Conservation (phyloP, 805 yeast species). For the Ogataea henricii region DNA sequence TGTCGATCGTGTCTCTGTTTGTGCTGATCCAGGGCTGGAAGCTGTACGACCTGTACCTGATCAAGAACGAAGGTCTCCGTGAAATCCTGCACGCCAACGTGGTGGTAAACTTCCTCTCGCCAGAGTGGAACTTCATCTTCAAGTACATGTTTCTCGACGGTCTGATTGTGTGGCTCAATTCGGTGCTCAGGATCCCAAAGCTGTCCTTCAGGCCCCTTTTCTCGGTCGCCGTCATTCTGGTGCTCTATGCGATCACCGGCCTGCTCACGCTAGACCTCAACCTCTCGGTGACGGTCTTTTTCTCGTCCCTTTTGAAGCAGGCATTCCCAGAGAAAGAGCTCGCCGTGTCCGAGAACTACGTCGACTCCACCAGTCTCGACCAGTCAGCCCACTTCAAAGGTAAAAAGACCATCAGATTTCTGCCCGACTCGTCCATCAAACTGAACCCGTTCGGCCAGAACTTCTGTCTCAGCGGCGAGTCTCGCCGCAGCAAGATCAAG, state of each 20-base stretch:
- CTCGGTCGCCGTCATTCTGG: constrained; percentile 49
- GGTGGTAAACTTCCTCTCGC: constrained; percentile 40
- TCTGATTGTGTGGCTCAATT: constrained; percentile 65
- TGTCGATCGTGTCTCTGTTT: constrained; percentile 65
- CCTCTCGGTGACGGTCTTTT: constrained; percentile 43
- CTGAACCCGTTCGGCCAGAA: constrained; percentile 73
- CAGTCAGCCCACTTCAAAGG: constrained; percentile 77
- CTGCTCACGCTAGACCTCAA: constrained; percentile 53
- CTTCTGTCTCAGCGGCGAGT: constrained; percentile 54
- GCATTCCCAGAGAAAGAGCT: constrained; percentile 34
- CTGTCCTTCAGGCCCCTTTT: constrained; percentile 61
- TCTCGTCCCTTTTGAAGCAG: constrained; percentile 19
- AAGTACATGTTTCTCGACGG: constrained; percentile 79
- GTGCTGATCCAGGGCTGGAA: constrained; percentile 84
- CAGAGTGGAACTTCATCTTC: constrained; percentile 59
- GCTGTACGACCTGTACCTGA: constrained; percentile 63
- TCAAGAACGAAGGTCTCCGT: constrained; percentile 46
- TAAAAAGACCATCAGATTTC: constrained; percentile 76
- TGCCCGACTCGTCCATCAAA: constrained; percentile 88
- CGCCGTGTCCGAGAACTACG: constrained; percentile 34
- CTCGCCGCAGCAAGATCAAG: constrained; percentile 35
- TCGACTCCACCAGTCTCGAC: constrained; percentile 42
- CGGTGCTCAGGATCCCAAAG: constrained; percentile 74
- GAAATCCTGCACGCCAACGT: constrained; percentile 25
- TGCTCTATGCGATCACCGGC: constrained; percentile 52